phyloP scores from a whole-genome alignment of 805 yeast species.

The Kodamaea fukazawae region DNA sequence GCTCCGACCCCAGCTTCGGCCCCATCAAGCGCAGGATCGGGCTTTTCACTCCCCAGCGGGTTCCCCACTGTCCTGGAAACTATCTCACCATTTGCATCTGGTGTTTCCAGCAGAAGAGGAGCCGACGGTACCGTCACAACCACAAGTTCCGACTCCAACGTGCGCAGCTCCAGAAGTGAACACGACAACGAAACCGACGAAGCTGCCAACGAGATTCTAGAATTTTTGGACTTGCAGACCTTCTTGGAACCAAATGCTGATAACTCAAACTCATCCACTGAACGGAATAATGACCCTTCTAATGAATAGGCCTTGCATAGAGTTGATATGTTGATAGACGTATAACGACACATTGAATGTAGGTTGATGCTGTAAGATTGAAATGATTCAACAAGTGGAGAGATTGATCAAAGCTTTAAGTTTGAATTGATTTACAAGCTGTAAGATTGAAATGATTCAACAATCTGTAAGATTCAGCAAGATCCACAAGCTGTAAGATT shows the following conservation, averaged over 20 bases:
- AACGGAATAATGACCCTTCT: conserved; percentile 1
- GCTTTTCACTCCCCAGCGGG: neutral
- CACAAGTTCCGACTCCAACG: conserved; percentile 5
- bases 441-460: too few species aligned
- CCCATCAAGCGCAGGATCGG: neutral
- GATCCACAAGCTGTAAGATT: too few species aligned
- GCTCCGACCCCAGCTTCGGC: neutral
- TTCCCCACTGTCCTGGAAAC: neutral
- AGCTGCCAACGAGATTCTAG: conserved; percentile 17
- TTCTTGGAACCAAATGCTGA: conserved; percentile 18
- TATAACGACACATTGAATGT: too few species aligned
- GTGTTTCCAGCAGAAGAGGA: conserved; percentile 49
- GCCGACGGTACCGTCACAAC: conserved; percentile 42
- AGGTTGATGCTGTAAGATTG: too few species aligned
- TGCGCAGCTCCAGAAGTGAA: neutral
- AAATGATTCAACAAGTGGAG: too few species aligned
- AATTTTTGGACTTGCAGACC: conserved; percentile 27
- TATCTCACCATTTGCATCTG: conserved; percentile 38
- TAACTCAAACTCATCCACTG: neutral
- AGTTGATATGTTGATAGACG: too few species aligned
- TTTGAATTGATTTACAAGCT: too few species aligned
- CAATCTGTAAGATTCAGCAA: too few species aligned
- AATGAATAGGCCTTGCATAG: too few species aligned
- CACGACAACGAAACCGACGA: conserved; percentile 1
- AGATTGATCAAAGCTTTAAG: too few species aligned